A percentile compares a stretch with the other conserved stretches of the same genome.
Conservation (phyloP, 805 yeast species). For the Suhomyces prunicola region DNA sequence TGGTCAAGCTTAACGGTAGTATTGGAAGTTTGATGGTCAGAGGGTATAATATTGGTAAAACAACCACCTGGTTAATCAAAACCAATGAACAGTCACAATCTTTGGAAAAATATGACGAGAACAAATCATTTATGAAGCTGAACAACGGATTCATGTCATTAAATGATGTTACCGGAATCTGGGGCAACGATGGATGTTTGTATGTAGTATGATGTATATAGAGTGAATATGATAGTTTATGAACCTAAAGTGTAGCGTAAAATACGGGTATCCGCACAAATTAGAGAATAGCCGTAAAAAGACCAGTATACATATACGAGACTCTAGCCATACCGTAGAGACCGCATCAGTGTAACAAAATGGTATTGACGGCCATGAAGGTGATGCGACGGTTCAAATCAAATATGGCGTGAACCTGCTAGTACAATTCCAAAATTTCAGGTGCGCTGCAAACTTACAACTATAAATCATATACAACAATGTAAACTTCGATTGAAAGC, state of each 20-base stretch:
- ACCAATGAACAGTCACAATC: not conserved
- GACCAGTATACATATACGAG: not conserved
- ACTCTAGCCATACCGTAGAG: not conserved
- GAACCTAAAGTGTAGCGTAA: not conserved
- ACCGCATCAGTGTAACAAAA: not conserved
- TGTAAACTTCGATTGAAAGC: not conserved
- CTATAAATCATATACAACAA: not conserved
- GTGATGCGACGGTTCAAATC: not conserved
- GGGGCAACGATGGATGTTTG: constrained; percentile 73
- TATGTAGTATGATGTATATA: constrained; percentile 34
- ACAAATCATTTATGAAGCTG: constrained; percentile 19
- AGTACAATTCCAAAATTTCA: not conserved
- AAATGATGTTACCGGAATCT: constrained; percentile 50
- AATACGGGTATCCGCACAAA: too few species aligned
- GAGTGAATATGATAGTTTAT: not conserved
- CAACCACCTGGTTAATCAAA: constrained; percentile 14
- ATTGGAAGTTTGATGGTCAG: constrained; percentile 54
- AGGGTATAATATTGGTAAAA: constrained; percentile 65
- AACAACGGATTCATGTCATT: constrained; percentile 42
- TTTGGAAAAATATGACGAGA: constrained; percentile 17
- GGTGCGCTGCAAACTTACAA: not conserved
- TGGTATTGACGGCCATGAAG: too few species aligned
- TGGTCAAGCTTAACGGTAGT: constrained; percentile 30
- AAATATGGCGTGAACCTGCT: not conserved
- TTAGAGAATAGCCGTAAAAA: not conserved